Percentiles rank a stretch among this genome's conserved stretches.
Conservation (phyloP, 2,329 filamentous ascomycete species). For the Neurospora crassa region DNA sequence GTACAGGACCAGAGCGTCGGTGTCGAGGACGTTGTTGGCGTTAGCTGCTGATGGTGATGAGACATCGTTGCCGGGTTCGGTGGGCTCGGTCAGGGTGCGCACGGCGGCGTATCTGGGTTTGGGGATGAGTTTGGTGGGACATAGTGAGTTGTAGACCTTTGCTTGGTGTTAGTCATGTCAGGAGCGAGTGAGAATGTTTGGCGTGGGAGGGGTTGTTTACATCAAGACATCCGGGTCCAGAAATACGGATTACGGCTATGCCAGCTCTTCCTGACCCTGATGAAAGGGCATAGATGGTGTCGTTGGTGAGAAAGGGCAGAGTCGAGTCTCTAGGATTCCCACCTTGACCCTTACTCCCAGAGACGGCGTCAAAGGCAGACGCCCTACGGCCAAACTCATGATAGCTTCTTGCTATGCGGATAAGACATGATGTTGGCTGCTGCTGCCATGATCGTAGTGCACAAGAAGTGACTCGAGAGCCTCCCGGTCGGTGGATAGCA, state of each 20-base stretch:
- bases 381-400: constrained; percentile 1
- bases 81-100: constrained; percentile 58
- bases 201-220: constrained; percentile 31
- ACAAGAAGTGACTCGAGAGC: not conserved
- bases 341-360: not conserved
- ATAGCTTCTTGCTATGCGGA: constrained; percentile 3
- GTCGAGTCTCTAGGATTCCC: not conserved
- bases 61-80: constrained; percentile 4
- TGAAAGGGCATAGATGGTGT: constrained; percentile 87
- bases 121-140: constrained; percentile 34
- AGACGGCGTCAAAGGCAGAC: constrained; percentile 1
- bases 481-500: constrained; percentile 2
- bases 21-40: constrained; percentile 60
- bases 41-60: not conserved
- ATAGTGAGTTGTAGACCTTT: constrained; percentile 42
- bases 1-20: constrained; percentile 69
- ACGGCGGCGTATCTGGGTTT: constrained; percentile 55
- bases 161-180: constrained; percentile 12
- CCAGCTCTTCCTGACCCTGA: constrained; percentile 78
- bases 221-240: constrained; percentile 64
- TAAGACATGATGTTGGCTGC: not conserved
- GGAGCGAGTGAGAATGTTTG: not conserved
- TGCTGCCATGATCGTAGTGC: not conserved
- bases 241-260: constrained; percentile 83
- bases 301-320: constrained; percentile 21